phyloP scores from a whole-genome alignment of 2,329 filamentous ascomycete genomes.

The Cryphonectria naterciae region DNA sequence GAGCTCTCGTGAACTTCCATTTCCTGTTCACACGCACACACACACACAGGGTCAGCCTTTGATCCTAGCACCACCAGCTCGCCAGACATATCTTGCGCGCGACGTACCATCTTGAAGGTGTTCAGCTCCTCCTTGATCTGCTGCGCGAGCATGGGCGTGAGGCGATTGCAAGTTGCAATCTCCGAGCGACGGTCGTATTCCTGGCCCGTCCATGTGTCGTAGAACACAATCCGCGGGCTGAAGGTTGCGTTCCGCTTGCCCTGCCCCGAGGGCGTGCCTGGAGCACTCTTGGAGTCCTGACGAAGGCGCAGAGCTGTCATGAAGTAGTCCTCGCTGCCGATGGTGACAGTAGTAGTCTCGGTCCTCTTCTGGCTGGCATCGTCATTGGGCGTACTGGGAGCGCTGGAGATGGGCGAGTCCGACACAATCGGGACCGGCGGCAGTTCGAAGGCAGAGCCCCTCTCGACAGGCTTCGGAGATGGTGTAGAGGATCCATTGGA shows the following conservation, averaged over 20 bases:
- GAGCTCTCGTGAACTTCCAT: slow-evolving; percentile 99
- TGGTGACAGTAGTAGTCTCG: slow-evolving; percentile 67
- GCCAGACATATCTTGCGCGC: not conserved
- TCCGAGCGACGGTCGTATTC: slow-evolving; percentile 97
- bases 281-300: slow-evolving; percentile 78
- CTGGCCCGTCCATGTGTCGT: slow-evolving; percentile 93
- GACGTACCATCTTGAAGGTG: slow-evolving; percentile 95
- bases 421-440: slow-evolving; percentile 66
- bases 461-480: slow-evolving; percentile 65
- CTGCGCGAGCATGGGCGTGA: slow-evolving; percentile 95
- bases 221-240: slow-evolving; percentile 90
- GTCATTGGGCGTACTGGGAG: slow-evolving; percentile 85
- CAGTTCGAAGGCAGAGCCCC: slow-evolving; percentile 57
- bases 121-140: slow-evolving; percentile 99
- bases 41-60: slow-evolving; percentile 46
- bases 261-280: slow-evolving; percentile 70
- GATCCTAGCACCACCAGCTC: slow-evolving; percentile 26
- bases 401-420: slow-evolving; percentile 83
- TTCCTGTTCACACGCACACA: slow-evolving; percentile 71
- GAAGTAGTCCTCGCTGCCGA: slow-evolving; percentile 90
- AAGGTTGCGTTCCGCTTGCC: slow-evolving; percentile 72
- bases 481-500: slow-evolving; percentile 71
- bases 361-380: slow-evolving; percentile 70
- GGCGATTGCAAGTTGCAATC: slow-evolving; percentile 94
- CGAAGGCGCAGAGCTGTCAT: slow-evolving; percentile 74